A percentile compares a stretch with the other conserved stretches of the same genome.
Conservation (phyloP, 2,329 filamentous ascomycete species). For the Xylariales sp. region DNA sequence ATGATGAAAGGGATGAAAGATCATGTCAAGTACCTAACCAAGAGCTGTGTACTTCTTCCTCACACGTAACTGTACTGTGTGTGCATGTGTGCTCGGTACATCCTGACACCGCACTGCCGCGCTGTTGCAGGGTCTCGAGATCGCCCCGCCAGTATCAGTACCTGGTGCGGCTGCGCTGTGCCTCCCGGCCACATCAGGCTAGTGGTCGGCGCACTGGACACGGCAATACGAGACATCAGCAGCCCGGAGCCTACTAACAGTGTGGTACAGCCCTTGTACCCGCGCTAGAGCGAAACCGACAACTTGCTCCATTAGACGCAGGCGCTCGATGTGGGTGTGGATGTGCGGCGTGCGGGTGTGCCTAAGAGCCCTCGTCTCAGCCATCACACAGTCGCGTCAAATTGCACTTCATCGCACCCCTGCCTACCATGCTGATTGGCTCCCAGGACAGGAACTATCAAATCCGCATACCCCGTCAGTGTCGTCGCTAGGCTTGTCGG, state of each 20-base stretch:
- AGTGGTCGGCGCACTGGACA: too few species aligned
- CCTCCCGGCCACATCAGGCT: background rate
- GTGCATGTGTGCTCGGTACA: background rate
- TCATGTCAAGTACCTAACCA: background rate
- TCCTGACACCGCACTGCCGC: slow-evolving; percentile 1
- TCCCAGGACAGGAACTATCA: slow-evolving; percentile 2
- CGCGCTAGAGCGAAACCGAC: slow-evolving; percentile 7
- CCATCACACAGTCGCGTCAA: slow-evolving; percentile 10
- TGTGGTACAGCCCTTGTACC: background rate
- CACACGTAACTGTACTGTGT: background rate
- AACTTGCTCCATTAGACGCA: slow-evolving; percentile 9
- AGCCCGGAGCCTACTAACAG: background rate
- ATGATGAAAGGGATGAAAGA: background rate
- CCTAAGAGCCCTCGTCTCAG: slow-evolving; percentile 3
- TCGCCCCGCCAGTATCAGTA: slow-evolving; percentile 1
- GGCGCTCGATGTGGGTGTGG: slow-evolving; percentile 6
- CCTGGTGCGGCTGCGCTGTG: slow-evolving; percentile 5
- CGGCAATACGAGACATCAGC: slow-evolving; percentile 8
- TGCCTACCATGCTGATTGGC: slow-evolving; percentile 5
- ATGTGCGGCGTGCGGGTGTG: slow-evolving; percentile 1
- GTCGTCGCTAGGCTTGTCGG: background rate
- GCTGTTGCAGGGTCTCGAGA: background rate
- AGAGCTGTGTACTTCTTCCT: background rate
- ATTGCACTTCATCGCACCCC: slow-evolving; percentile 10
- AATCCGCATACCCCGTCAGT: background rate